Evolutionary conservation across 2,329 filamentous ascomycete genomes (phyloP).

Genomic region (Xylaria sp.): DNA sequence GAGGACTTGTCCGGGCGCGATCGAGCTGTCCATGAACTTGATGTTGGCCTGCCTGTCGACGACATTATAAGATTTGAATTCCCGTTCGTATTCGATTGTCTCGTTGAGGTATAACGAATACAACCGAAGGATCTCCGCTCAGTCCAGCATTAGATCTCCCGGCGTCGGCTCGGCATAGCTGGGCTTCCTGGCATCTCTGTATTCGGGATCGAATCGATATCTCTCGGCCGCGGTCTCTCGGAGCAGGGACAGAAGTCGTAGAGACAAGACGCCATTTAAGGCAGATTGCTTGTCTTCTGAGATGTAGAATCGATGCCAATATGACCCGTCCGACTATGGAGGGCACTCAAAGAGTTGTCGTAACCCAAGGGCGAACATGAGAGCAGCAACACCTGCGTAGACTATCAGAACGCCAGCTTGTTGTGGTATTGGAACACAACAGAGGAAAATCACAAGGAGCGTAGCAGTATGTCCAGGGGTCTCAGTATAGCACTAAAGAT

Average conservation of each 20-base stretch:
- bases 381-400: constrained; percentile 57
- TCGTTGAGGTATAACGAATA: constrained; percentile 43
- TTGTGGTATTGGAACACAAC: constrained; percentile 30
- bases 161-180: constrained; percentile 38
- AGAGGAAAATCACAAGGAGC: too few relatives aligned
- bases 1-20: constrained; percentile 41
- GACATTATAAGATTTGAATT: constrained; percentile 44
- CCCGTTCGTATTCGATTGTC: constrained; percentile 47
- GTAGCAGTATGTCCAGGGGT: too few relatives aligned
- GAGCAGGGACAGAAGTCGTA: constrained; percentile 39
- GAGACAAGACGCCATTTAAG: constrained; percentile 44
- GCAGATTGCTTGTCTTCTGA: constrained; percentile 43
- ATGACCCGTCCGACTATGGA: constrained; percentile 37
- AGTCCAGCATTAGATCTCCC: constrained; percentile 42
- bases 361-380: constrained; percentile 52
- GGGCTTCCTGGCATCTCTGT: constrained; percentile 44
- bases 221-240: constrained; percentile 39
- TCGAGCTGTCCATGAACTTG: constrained; percentile 45
- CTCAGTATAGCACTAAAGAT: not conserved
- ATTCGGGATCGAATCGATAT: constrained; percentile 42
- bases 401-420: constrained; percentile 50
- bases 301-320: constrained; percentile 49
- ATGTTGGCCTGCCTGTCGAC: constrained; percentile 39
- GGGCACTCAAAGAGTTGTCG: constrained; percentile 47
- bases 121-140: constrained; percentile 48